Conservation (phyloP, 1,139 yeast species). For the Schwanniomyces etchellsii region DNA sequence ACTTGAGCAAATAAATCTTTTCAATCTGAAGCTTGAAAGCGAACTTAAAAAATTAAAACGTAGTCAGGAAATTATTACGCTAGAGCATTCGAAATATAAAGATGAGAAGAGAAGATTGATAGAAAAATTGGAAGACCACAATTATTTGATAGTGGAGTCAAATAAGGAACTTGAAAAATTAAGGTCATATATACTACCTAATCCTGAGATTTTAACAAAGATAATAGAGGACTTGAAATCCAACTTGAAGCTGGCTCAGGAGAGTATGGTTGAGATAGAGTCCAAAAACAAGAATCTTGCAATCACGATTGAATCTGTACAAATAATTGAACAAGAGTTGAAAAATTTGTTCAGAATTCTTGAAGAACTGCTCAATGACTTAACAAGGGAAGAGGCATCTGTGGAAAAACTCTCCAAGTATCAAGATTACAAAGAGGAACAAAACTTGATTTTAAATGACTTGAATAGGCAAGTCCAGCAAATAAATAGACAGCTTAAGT, state of each 20-base stretch:
- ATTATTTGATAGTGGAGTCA: constrained; percentile 48
- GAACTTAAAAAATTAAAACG: constrained; percentile 60
- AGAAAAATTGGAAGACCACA: constrained; percentile 50
- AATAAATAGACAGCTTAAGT: constrained; percentile 46
- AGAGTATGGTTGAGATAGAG: constrained; percentile 38
- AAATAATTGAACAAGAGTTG: constrained; percentile 50
- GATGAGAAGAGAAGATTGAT: constrained; percentile 54
- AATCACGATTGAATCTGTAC: constrained; percentile 56
- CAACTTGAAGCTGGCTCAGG: constrained; percentile 40
- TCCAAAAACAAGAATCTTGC: constrained; percentile 45
- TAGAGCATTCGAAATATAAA: constrained; percentile 66
- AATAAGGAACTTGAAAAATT: constrained; percentile 57
- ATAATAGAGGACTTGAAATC: constrained; percentile 51
- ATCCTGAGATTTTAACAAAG: constrained; percentile 51
- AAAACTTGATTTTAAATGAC: constrained; percentile 41
- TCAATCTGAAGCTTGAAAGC: constrained; percentile 55
- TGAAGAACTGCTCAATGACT: constrained; percentile 54
- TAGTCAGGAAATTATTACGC: constrained; percentile 57
- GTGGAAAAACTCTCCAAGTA: constrained; percentile 30
- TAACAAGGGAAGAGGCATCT: constrained; percentile 43
- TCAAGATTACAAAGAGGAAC: constrained; percentile 45
- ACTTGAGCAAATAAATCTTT: constrained; percentile 44
- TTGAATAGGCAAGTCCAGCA: constrained; percentile 46
- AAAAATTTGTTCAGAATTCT: constrained; percentile 44
- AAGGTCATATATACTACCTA: constrained; percentile 55